Percentiles rank a stretch among this genome's conserved stretches.
Conservation (phyloP, 73 alveolate species). For the Tetrahymena thermophila region DNA sequence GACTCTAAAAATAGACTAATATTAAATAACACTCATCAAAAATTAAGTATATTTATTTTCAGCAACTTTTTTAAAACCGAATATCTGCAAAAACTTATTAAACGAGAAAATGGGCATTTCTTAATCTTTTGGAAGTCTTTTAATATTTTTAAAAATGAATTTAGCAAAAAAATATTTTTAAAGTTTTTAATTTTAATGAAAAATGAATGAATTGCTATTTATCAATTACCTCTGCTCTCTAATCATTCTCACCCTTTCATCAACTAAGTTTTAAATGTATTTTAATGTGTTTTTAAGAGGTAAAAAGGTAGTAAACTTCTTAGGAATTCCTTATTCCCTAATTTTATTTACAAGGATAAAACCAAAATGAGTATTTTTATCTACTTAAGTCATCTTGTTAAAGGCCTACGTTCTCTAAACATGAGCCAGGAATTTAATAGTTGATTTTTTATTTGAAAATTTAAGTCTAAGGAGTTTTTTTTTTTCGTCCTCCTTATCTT, state of each 20-base stretch:
- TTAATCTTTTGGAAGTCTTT: slow-evolving; percentile 1
- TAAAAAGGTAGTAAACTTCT: neutral
- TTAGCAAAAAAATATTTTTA: neutral
- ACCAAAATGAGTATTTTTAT: neutral
- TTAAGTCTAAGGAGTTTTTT: slow-evolving; percentile 6
- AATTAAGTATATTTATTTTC: slow-evolving; percentile 33
- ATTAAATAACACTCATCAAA: slow-evolving; percentile 25
- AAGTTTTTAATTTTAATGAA: too few relatives aligned
- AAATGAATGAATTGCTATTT: too few relatives aligned
- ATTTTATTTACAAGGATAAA: neutral
- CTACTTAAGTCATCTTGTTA: neutral
- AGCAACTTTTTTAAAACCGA: slow-evolving; percentile 42
- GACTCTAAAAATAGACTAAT: slow-evolving; percentile 26
- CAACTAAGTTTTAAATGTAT: slow-evolving; percentile 8
- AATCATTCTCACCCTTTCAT: slow-evolving; percentile 29
- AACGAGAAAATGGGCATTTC: slow-evolving; percentile 37
- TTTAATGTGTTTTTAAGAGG: slow-evolving; percentile 23
- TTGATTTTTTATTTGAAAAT: slow-evolving; percentile 12
- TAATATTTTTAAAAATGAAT: neutral
- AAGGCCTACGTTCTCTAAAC: slow-evolving; percentile 1
- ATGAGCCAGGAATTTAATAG: slow-evolving; percentile 21
- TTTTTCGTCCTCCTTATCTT: slow-evolving; percentile 40
- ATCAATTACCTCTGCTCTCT: slow-evolving; percentile 3
- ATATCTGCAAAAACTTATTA: slow-evolving; percentile 29
- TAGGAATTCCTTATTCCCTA: neutral